Evolutionary conservation across 1,284 basidiomycete species (phyloP).

Genomic region (Ceratobasidium papillatum): DNA sequence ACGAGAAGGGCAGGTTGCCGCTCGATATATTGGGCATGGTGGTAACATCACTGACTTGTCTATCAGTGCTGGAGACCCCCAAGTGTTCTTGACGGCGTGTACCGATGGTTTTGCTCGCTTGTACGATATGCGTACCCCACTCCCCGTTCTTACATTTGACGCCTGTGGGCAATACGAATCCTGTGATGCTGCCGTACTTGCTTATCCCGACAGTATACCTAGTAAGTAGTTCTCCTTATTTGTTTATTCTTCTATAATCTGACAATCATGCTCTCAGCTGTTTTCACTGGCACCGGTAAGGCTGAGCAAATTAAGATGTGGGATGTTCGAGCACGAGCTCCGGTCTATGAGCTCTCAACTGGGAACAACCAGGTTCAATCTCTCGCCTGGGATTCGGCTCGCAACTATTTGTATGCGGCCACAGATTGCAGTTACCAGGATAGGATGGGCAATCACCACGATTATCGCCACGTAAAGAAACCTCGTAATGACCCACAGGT

Average conservation of each 20-base stretch:
- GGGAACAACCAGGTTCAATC: constrained; percentile 36
- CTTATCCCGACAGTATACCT: constrained; percentile 17
- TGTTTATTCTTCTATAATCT: background rate
- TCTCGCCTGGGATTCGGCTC: constrained; percentile 28
- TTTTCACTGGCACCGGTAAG: constrained; percentile 21
- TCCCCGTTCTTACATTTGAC: constrained; percentile 31
- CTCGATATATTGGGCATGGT: constrained; percentile 34
- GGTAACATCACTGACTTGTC: constrained; percentile 11
- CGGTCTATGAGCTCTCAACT: constrained; percentile 38
- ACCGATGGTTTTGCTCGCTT: constrained; percentile 34
- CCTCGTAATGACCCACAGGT: background rate
- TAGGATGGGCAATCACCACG: constrained; percentile 33
- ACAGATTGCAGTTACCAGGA: constrained; percentile 33
- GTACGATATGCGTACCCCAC: constrained; percentile 18
- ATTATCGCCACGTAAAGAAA: constrained; percentile 16
- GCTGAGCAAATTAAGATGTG: constrained; percentile 26
- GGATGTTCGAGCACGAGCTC: constrained; percentile 32
- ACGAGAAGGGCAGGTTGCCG: background rate
- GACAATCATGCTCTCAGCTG: too few relatives aligned
- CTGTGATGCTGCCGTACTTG: background rate
- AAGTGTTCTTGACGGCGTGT: constrained; percentile 25
- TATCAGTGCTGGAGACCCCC: background rate
- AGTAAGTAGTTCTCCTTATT: constrained; percentile 6
- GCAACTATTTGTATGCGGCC: constrained; percentile 24
- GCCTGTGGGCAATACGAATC: background rate